phyloP scores from a whole-genome alignment of 2,329 filamentous ascomycete species.

The Triangularia verruculosa region DNA sequence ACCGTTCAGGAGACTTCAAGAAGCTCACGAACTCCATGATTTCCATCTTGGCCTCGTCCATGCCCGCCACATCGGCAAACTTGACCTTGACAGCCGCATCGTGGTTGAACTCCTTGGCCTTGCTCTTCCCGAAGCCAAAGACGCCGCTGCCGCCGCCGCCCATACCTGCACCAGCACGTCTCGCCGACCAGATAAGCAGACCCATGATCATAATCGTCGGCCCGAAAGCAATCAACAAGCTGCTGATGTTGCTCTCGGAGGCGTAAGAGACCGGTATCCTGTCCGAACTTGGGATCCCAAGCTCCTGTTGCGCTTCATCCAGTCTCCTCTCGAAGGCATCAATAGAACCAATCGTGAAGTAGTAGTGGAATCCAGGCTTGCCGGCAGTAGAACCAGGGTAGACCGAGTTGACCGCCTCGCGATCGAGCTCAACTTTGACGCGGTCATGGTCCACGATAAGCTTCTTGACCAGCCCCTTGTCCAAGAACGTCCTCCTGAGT shows the following conservation, averaged over 20 bases:
- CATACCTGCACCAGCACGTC: constrained; percentile 67
- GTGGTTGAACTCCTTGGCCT: constrained; percentile 96
- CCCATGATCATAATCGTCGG: constrained; percentile 85
- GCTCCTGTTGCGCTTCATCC: constrained; percentile 82
- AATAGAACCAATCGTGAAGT: constrained; percentile 92
- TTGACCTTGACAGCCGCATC: constrained; percentile 96
- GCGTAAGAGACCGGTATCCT: constrained; percentile 90
- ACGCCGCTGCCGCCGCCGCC: constrained; percentile 70
- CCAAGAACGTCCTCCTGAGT: constrained; percentile 86
- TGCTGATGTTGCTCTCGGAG: constrained; percentile 70
- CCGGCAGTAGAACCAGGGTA: constrained; percentile 73
- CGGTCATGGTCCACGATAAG: constrained; percentile 74
- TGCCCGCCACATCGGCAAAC: constrained; percentile 92
- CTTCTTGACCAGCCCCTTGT: constrained; percentile 94
- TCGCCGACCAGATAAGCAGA: constrained; percentile 73
- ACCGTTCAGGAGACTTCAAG: constrained; percentile 87
- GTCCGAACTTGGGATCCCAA: constrained; percentile 81
- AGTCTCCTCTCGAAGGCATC: constrained; percentile 88
- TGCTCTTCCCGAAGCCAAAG: constrained; percentile 94
- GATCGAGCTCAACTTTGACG: constrained; percentile 74
- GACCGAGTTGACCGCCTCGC: constrained; percentile 66
- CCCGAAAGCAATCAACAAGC: constrained; percentile 72
- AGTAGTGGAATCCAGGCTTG: constrained; percentile 73
- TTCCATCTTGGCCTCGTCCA: constrained; percentile 96
- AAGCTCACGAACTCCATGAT: constrained; percentile 99